Evolutionary conservation across 208 protist species (phyloP), one percentile per base, ranked within the genome.

Genomic region (Leishmania arabica): DNA sequence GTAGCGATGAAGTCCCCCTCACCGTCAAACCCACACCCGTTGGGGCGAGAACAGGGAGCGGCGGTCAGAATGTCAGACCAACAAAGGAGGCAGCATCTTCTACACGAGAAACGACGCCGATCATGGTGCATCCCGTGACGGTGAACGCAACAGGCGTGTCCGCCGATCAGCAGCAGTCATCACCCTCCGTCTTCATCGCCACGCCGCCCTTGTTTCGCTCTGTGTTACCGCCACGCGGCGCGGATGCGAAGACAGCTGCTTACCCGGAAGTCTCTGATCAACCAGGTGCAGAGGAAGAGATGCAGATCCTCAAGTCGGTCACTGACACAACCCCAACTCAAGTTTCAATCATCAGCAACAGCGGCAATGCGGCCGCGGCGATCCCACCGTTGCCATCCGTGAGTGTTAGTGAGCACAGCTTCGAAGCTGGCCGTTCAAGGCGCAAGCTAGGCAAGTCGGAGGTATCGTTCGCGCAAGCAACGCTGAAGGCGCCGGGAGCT

Each of bases 391-490:
- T 42, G 53, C 71, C 42, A 13, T 34, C 47, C 7, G 31, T 40
- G 19, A 45, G 47, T 17, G 51, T 27, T 8, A 34, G 51, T 11
- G 74, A 65, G 6, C 74, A 51, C 34, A 65, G 34, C 53, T 11
- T 49, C 24, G 56, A 47, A 24, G 19, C 5, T 40, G 31, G 54
- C 4, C 56, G 74, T 8, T 49, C 56, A 34, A 24, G 56, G 54
- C 40, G 21, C 56, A 77, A 77, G 31, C 56, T 15, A n/a, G 6
- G 74, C 74, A 47, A 65, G 56, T 45, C 56, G 54, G 74, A 68
- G 74, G 56, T 49, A 6, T 77, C 74, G 17, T 77, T 77, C 13
- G 3, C 40, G 4, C 34, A 34, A 15, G 37, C 21, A 7, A 7
- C 53, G 3, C 6, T 56, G 24, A 66, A 37, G 3, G 56, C 17